These are phyloP conservation scores for Globisporangium recalcitrans DNA, from an alignment of 352 stramenopile genomes.

Conservation along the genomic window DNA sequence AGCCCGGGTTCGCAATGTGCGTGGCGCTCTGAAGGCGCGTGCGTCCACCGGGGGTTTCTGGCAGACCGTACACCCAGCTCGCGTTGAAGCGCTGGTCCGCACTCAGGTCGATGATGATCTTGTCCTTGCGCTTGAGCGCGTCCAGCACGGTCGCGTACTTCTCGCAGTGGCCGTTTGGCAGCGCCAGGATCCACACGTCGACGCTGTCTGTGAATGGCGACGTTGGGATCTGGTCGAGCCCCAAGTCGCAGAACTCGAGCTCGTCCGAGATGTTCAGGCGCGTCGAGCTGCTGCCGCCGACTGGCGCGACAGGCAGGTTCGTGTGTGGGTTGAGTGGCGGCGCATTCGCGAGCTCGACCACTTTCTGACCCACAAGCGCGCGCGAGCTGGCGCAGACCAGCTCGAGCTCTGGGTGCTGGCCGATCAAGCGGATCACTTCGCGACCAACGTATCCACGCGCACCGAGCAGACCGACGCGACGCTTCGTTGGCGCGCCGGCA, in stretches of 20 bases:
- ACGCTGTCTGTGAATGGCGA: constrained; percentile 71
- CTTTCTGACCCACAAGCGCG: constrained; percentile 69
- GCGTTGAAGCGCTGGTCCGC: constrained; percentile 88
- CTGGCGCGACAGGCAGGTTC: constrained; percentile 53
- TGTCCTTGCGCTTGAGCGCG: constrained; percentile 58
- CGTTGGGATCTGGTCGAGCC: constrained; percentile 64
- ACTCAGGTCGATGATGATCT: constrained; percentile 84
- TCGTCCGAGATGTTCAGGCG: constrained; percentile 61
- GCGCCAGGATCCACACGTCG: constrained; percentile 83
- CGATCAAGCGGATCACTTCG: constrained; percentile 83
- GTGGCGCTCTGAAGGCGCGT: constrained; percentile 50
- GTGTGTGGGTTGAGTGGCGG: constrained; percentile 83
- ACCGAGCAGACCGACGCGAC: constrained; percentile 80
- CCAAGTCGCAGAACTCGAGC: constrained; percentile 80
- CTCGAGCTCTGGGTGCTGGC: constrained; percentile 69
- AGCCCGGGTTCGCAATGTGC: constrained; percentile 87
- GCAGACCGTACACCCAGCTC: constrained; percentile 81
- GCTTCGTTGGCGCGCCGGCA: constrained; percentile 35
- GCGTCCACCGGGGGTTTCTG: constrained; percentile 67
- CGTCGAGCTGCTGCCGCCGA: constrained; percentile 21
- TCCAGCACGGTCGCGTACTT: constrained; percentile 73
- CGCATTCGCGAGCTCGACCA: constrained; percentile 65
- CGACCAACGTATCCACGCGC: constrained; percentile 83
- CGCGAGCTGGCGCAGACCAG: constrained; percentile 83
- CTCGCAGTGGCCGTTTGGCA: constrained; percentile 85